Evolutionary conservation across 2,329 filamentous ascomycete genomes (phyloP), one percentile per base, ranked within the genome.

Genomic region (Verticillium albo-atrum): DNA sequence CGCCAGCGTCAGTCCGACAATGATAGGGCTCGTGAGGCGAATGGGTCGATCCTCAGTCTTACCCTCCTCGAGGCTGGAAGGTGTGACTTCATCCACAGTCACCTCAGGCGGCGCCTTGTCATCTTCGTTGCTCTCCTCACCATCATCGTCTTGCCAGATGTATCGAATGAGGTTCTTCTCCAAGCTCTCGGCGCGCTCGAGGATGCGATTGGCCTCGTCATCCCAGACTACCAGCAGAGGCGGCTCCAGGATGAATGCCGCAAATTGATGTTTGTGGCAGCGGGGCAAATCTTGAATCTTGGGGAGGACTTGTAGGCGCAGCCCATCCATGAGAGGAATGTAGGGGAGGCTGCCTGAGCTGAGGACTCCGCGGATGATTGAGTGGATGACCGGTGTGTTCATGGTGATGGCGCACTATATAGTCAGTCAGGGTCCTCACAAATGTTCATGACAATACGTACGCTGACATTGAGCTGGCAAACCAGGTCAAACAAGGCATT

Each of bases 181-280:
- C 34, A 88, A 76, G 51, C 74, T 74, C 57, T 78, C 74, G 0
- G 79, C 82, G 47, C 85, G 77, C 15, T 75, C 71, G 12, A 87
- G 71, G 17, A 87, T 70, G 59, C 81, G 78, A 63, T 80, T 78
- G 15, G 85, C 82, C 47, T 86, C 79, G 63, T 88, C 85, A 51
- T 86, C 85, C 85, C 85, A 88, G 26, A 87, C 83, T 5, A 87
- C 75, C n/a, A 88, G 70, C 42, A 86, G 75, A 51, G 77, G 76
- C n/a, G 77, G 74, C 63, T 86, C 82, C 61, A 81, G 77, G 56
- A 88, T 82, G 68, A 88, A 88, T 9, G 85, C 85, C n/a, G 83
- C 85, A 66, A 86, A 87, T 62, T 88, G 85, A 71, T 87, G 84
- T 68, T 87, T 86, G 67, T 87, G 80, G 65, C 84, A 88, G 26